Base-by-base conservation (phyloP, 1,139 yeast species). In the Magnusiomyces tetraspermus region DNA sequence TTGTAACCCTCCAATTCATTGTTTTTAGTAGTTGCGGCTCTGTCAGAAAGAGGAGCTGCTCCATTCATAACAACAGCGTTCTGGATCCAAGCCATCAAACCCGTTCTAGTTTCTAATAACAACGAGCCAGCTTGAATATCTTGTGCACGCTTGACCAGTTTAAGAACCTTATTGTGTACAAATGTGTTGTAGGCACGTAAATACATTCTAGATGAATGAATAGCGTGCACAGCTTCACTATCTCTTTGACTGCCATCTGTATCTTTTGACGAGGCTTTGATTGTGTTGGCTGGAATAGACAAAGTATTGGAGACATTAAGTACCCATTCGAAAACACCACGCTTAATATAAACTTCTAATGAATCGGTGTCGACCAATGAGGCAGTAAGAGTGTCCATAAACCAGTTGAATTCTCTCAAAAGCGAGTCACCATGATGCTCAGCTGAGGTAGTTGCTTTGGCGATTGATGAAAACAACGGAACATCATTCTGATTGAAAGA, bases 241-340 rank as follows among this genome's bases (percentile, higher is more conserved):
- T 46, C 49, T 28, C 46, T 28, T 28, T 43, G 46, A 43, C 36
- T 10, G 13, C 17, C 21, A n/a, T 21, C 33, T 8, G 57, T 47
- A 6, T 38, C 42, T 21, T 38, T 38, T 5, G 23, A 36, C 19
- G 40, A 6, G 10, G 36, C 21, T 8, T 41, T 13, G 22, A 23
- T 22, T 8, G 11, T 21, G 15, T 45, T 36, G 5, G 51, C 24
- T 11, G 50, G 36, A 15, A 48, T 37, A 3, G 81, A 80, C 6
- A 80, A 72, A 58, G 76, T 74, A 49, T 71, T 40, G 26, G 53
- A 61, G 52, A 85, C 66, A 55, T 81, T 82, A 62, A 85, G 61
- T 1, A 78, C 62, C 82, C 88, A 81, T 60, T 88, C 96, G 54
- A 86, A 67, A 1, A 83, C 75, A 2, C 81, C 82, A 49, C 71